phyloP scores from a whole-genome alignment of 2,329 filamentous ascomycete genomes.

The Fusarium succisae region DNA sequence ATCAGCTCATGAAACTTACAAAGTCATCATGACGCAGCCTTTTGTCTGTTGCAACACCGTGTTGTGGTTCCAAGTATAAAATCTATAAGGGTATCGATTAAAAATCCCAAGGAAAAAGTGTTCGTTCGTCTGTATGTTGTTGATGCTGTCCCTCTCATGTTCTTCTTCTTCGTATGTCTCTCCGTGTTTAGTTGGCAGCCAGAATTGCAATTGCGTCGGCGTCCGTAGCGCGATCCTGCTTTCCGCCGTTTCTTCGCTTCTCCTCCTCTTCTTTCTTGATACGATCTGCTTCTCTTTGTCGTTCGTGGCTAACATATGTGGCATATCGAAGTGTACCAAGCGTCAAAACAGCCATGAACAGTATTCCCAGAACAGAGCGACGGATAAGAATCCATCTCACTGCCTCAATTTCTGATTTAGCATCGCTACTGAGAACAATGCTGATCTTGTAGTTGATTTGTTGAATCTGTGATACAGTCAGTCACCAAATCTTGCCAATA shows the following conservation, averaged over 20 bases:
- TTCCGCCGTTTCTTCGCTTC: constrained; percentile 54
- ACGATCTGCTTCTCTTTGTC: constrained; percentile 57
- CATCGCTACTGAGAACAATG: constrained; percentile 86
- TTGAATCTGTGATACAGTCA: constrained; percentile 70
- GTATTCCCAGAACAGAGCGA: constrained; percentile 69
- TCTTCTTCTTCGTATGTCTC: neutral
- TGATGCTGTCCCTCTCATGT: neutral
- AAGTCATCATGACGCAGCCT: constrained; percentile 9
- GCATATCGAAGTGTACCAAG: constrained; percentile 68
- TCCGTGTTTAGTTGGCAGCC: constrained; percentile 59
- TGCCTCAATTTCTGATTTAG: constrained; percentile 90
- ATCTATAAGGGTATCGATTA: constrained; percentile 44
- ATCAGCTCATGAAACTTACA: constrained; percentile 10
- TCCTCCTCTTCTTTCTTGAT: constrained; percentile 56
- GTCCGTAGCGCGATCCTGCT: constrained; percentile 56
- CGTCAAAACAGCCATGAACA: constrained; percentile 72
- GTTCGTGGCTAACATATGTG: constrained; percentile 63
- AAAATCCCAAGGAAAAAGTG: constrained; percentile 31
- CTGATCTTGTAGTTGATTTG: constrained; percentile 97
- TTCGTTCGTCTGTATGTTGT: constrained; percentile 17
- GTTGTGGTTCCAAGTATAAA: constrained; percentile 24
- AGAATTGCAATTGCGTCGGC: constrained; percentile 67
- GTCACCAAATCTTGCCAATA: neutral
- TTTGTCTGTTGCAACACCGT: neutral
- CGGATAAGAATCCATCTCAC: constrained; percentile 85